These are phyloP conservation scores for Talaromyces thailandensis DNA, from an alignment of 495 filamentous ascomycete species.

Conservation along the genomic window DNA sequence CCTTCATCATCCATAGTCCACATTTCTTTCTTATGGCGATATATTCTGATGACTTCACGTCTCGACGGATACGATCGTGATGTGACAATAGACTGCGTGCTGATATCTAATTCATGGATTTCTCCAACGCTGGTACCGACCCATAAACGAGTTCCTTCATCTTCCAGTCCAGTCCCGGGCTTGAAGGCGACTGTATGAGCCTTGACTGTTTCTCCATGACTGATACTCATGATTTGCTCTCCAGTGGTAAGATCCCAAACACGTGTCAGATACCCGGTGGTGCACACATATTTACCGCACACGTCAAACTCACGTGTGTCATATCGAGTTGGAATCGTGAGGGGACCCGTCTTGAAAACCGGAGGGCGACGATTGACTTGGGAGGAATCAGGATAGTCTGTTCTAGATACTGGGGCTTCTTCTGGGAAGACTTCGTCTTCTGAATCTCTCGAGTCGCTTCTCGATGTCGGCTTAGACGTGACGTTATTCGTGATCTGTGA, in stretches of 20 bases:
- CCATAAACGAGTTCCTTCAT: slow-evolving; percentile 83
- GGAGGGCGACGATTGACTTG: slow-evolving; percentile 79
- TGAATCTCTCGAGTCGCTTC: slow-evolving; percentile 19
- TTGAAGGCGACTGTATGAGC: slow-evolving; percentile 79
- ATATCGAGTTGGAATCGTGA: slow-evolving; percentile 71
- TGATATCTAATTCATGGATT: slow-evolving; percentile 77
- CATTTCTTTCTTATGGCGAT: slow-evolving; percentile 77
- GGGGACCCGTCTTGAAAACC: slow-evolving; percentile 54
- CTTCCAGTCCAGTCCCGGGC: slow-evolving; percentile 58
- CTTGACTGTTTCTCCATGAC: slow-evolving; percentile 70
- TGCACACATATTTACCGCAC: slow-evolving; percentile 80
- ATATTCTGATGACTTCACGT: slow-evolving; percentile 77
- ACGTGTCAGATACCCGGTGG: slow-evolving; percentile 71
- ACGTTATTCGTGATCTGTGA: slow-evolving; percentile 17
- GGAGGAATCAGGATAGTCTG: slow-evolving; percentile 77
- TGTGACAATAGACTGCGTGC: slow-evolving; percentile 53
- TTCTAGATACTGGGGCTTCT: slow-evolving; percentile 21
- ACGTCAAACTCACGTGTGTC: slow-evolving; percentile 80
- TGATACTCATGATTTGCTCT: slow-evolving; percentile 67
- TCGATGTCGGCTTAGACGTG: background rate
- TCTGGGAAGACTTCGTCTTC: slow-evolving; percentile 20
- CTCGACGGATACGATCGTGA: slow-evolving; percentile 68
- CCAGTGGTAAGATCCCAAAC: slow-evolving; percentile 82
- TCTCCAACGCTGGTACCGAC: slow-evolving; percentile 82
- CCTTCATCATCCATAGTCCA: slow-evolving; percentile 94